Evolutionary conservation across 2,329 filamentous ascomycete species (phyloP), one percentile per base, ranked within the genome.

Genomic region (Spiromastix sp.): DNA sequence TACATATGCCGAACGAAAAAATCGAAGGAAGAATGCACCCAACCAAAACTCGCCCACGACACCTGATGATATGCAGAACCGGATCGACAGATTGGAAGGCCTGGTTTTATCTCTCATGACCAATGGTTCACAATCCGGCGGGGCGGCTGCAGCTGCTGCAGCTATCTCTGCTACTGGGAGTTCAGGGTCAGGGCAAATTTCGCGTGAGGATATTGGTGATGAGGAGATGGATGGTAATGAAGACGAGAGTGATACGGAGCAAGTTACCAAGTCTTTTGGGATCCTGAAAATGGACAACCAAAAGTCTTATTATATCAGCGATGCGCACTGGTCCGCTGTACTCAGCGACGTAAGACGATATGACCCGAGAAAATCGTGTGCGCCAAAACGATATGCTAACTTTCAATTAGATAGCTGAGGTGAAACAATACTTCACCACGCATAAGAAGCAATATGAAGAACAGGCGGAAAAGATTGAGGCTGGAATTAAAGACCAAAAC

Each of bases 61-160:
- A 48, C 85, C 89, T 32, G 87, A 94, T 70, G 89, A 95, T 61
- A 95, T 96, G 89, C 89, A 96, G 66, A 93, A 93, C 55, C 82
- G 91, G 57, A 96, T 96, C 64, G 87, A 96, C 66, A 77, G 89
- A 50, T 71, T 96, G 46, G 89, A 96, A 70, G 82, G 84, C 48
- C 67, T 96, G 57, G 89, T 96, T 42, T 64, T 96, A 45, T 93
- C 85, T 18, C 62, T 96, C 54, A 95, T 96, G 89, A 89, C 89
- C 53, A 87, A 84, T 57, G 85, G 85, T 38, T 72, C 70, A n/a
- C 68, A 73, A 45, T 70, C 73, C 36, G 68, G 71, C 30, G 74
- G 74, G 15, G 67, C 70, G 3, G 58, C 68, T 12, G 74, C 74
- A 32, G 74, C 74, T n/a, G 67, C 72, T 39, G 72, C 74, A 21